Evolutionary conservation across 495 filamentous ascomycete genomes (phyloP), one percentile per base, ranked within the genome.

Genomic region (Podospora bellae-mahoneyi): DNA sequence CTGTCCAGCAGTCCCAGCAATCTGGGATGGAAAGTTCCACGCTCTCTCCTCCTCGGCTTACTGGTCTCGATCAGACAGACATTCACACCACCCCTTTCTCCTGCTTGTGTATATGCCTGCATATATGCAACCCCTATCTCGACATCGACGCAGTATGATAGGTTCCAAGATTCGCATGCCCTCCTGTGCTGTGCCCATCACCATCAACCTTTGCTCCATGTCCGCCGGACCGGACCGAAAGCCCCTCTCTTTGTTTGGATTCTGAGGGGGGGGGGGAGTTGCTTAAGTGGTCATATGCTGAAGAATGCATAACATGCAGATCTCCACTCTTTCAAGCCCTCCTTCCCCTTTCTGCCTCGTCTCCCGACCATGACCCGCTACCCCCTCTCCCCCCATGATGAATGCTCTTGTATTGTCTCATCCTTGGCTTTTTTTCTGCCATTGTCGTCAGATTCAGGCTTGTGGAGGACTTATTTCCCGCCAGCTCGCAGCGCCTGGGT

Each of bases 1-100:
- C 6, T 58, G 23, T 58, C 55, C 55, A 48, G 13, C 39, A 10
- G 55, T 20, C 55, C 55, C 55, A 58, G 55, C 55, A 58, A 2
- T 58, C 55, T 26, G 55, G 39, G 39, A 48, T 58, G 55, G 55
- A 58, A 58, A 58, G 55, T 58, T 48, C 39, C 39, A 48, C 39
- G 13, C 39, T 48, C 39, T 13, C 39, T 32, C 55, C 55, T 15
- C 55, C 13, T 58, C 55, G 18, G 55, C n/a, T 58, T 58, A 26
- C 55, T 19, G 55, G 23, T 58, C 55, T 10, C 18, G 55, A 58
- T 26, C 19, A 58, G 5, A 58, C 55, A 58, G 18, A 58, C n/a
- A 5, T 1, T 5, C 55, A 5, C n/a, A 20, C 55, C 55, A 19
- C 55, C 55, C 55, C 55, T 58, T 58, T 58, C 18, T 26, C 55